These are phyloP conservation scores for Peribolospora baueri DNA, from an alignment of 768 basidiomycete species.

Conservation along the genomic window DNA sequence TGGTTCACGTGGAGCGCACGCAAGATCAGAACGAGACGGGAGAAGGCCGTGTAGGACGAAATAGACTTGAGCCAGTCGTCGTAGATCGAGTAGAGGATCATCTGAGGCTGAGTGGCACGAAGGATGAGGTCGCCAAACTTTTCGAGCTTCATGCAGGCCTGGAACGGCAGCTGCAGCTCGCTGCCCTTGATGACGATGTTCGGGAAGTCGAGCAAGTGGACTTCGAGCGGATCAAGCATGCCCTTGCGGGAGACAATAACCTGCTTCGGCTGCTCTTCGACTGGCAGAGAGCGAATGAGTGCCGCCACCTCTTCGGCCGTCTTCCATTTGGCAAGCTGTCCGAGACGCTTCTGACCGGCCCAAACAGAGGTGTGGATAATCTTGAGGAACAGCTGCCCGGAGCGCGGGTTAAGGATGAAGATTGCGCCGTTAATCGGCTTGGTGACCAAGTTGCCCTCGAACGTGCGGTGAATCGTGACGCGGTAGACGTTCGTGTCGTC, in stretches of 20 bases:
- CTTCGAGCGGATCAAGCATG: constrained; percentile 84
- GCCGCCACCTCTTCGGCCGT: constrained; percentile 99
- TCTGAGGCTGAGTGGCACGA: constrained; percentile 94
- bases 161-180: constrained; percentile 94
- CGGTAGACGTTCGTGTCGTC: constrained; percentile 99
- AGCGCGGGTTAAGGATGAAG: constrained; percentile 98
- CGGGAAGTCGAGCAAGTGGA: constrained; percentile 96
- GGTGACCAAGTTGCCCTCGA: constrained; percentile 97
- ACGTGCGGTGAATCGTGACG: constrained; percentile 96
- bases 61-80: constrained; percentile 99
- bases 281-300: constrained; percentile 85
- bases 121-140: constrained; percentile 79
- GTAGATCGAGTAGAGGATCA: constrained; percentile 95
- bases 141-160: constrained; percentile 99
- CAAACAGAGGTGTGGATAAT: constrained; percentile 99
- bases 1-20: constrained; percentile 97
- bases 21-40: constrained; percentile 81
- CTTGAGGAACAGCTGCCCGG: constrained; percentile 93
- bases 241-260: constrained; percentile 99
- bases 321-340: constrained; percentile 98
- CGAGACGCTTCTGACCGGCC: constrained; percentile 99
- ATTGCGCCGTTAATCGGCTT: constrained; percentile 97
- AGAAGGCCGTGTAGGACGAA: constrained; percentile 97
- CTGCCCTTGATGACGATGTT: constrained; percentile 99
- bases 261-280: constrained; percentile 98